A percentile compares a stretch with the other conserved stretches of the same genome.
Evolutionary conservation across 176 grass and related monocot genomes (phyloP).

Genomic region (Saccharum spontaneum): DNA sequence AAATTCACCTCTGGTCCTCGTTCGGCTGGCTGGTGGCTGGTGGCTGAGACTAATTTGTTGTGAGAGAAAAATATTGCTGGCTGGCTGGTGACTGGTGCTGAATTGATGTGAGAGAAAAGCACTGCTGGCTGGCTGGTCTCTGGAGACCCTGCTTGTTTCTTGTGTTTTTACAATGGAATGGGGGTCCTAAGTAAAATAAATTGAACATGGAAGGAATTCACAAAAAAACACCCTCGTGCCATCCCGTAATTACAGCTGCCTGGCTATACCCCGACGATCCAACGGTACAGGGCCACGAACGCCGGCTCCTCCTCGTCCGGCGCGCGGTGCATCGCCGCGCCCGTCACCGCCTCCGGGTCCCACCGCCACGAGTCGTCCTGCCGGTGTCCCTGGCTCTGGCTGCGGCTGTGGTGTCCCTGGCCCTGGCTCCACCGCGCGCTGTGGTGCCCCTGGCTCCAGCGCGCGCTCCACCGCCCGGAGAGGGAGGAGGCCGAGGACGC

Average conservation of each 20-base stretch:
- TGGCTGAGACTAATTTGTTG: too few species aligned
- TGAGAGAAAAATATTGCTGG: too few species aligned
- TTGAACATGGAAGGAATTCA: conserved; percentile 13
- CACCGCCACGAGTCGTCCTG: conserved; percentile 52
- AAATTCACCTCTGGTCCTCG: background rate
- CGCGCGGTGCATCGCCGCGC: conserved; percentile 10
- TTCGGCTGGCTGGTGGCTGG: too few species aligned
- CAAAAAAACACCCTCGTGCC: conserved; percentile 34
- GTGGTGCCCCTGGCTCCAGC: conserved; percentile 66
- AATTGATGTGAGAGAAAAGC: too few species aligned
- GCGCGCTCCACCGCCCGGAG: conserved; percentile 74
- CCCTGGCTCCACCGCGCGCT: conserved; percentile 21
- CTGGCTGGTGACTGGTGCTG: too few species aligned
- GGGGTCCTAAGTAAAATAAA: conserved; percentile 28
- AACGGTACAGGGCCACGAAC: conserved; percentile 63
- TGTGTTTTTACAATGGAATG: conserved; percentile 34
- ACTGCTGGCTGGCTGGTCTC: too few species aligned
- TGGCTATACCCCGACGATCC: conserved; percentile 63
- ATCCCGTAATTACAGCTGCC: conserved; percentile 42
- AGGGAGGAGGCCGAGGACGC: conserved; percentile 67
- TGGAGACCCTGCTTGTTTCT: conserved; percentile 14
- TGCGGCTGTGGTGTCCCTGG: conserved; percentile 26
- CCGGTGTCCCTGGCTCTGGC: conserved; percentile 35
- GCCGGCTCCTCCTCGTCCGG: conserved; percentile 48
- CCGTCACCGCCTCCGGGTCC: conserved; percentile 52